Percentiles rank a stretch among this genome's conserved stretches.
phyloP scores from a whole-genome alignment of 1,284 basidiomycete genomes.

The Ganoderma sinense region DNA sequence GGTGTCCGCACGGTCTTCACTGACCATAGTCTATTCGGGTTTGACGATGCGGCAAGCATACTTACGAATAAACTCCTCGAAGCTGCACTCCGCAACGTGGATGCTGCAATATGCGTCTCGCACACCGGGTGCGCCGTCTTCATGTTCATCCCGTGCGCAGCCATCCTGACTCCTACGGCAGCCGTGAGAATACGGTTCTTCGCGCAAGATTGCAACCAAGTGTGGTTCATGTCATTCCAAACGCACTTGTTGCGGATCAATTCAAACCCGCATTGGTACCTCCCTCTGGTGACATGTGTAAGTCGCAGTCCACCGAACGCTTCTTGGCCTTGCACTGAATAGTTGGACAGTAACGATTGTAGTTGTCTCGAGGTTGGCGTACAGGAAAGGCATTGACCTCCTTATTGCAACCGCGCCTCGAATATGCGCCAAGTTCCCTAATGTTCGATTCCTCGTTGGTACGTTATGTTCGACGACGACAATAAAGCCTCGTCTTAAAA shows the following conservation, averaged over 20 bases:
- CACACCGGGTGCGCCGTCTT: constrained; percentile 82
- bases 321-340: neutral
- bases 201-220: constrained; percentile 74
- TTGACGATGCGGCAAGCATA: constrained; percentile 96
- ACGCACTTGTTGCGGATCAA: constrained; percentile 89
- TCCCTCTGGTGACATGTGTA: constrained; percentile 20
- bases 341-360: constrained; percentile 84
- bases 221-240: constrained; percentile 92
- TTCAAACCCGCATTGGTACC: constrained; percentile 71
- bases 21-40: constrained; percentile 96
- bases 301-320: neutral
- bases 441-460: constrained; percentile 92
- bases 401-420: constrained; percentile 92
- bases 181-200: constrained; percentile 94
- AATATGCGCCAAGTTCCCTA: constrained; percentile 85
- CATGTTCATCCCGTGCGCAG: neutral
- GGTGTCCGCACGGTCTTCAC: constrained; percentile 93
- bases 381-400: constrained; percentile 97
- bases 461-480: constrained; percentile 46
- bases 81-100: constrained; percentile 88
- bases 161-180: constrained; percentile 36
- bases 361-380: constrained; percentile 93
- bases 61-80: constrained; percentile 96
- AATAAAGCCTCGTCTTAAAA: neutral
- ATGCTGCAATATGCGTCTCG: constrained; percentile 96